Conservation (phyloP, 371 early-diverging fungal species). For the Mucor plumbeus region DNA sequence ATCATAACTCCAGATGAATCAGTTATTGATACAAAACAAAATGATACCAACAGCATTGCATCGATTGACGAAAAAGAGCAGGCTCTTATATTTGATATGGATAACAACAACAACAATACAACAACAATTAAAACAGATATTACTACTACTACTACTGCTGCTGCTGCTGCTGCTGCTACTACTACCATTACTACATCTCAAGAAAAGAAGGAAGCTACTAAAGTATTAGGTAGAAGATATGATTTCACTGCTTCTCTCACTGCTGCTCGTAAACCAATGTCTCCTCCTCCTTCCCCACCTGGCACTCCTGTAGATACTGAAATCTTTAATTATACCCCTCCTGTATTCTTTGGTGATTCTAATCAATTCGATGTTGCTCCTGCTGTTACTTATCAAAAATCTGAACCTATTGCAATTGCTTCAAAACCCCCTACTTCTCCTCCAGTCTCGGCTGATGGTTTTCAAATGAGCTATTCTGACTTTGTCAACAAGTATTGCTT, state of each 20-base stretch:
- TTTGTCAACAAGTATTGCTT: constrained; percentile 68
- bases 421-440: constrained; percentile 4
- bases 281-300: constrained; percentile 29
- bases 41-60: neutral
- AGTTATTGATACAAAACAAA: neutral
- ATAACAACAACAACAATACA: neutral
- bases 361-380: constrained; percentile 1
- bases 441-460: constrained; percentile 23
- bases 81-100: neutral
- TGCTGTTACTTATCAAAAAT: constrained; percentile 1
- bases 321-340: constrained; percentile 25
- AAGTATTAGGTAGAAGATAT: constrained; percentile 44
- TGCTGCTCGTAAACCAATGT: constrained; percentile 31
- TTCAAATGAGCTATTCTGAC: constrained; percentile 49
- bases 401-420: constrained; percentile 11
- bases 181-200: neutral
- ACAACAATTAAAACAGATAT: neutral
- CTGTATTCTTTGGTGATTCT: constrained; percentile 17
- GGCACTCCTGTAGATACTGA: constrained; percentile 21
- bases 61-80: constrained; percentile 1
- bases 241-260: constrained; percentile 48
- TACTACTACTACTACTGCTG: neutral
- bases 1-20: constrained; percentile 29
- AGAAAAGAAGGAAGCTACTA: constrained; percentile 21
- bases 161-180: neutral